Evolutionary conservation across 78 protist species (phyloP).

Genomic region (Trichosphaerium sp.): DNA sequence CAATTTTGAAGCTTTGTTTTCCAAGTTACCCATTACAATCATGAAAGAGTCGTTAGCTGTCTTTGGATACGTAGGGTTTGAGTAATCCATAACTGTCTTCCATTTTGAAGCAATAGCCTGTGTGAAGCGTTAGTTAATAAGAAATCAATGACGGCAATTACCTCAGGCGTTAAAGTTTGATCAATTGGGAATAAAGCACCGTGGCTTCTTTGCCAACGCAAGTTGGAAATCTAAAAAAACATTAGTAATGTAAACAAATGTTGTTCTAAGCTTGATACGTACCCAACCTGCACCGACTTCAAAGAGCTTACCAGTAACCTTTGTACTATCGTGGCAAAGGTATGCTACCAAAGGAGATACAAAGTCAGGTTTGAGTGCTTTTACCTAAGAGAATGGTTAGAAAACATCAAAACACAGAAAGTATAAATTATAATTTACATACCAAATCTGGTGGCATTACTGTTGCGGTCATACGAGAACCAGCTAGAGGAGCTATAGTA

Average conservation of each 20-base stretch:
- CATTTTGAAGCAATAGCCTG: too few species aligned
- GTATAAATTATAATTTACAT: too few species aligned
- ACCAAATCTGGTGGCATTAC: conserved; percentile 65
- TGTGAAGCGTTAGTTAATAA: too few species aligned
- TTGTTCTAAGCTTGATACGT: background rate
- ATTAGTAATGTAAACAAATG: background rate
- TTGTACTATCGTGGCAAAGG: conserved; percentile 56
- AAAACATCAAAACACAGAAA: too few species aligned
- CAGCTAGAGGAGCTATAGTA: conserved; percentile 72
- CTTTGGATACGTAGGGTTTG: conserved; percentile 40
- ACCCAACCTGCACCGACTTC: conserved; percentile 73
- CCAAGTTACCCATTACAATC: conserved; percentile 20
- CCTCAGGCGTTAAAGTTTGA: background rate
- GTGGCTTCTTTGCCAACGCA: conserved; percentile 48
- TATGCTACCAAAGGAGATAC: conserved; percentile 62
- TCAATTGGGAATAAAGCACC: conserved; percentile 17
- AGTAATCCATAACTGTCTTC: background rate
- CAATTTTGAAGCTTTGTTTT: background rate
- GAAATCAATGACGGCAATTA: too few species aligned
- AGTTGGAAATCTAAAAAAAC: background rate
- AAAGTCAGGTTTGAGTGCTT: conserved; percentile 56
- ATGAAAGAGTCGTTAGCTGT: conserved; percentile 21
- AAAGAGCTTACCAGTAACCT: conserved; percentile 41
- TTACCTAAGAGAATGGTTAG: too few species aligned
- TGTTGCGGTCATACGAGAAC: conserved; percentile 47